These are phyloP conservation scores for Aegilops speltoides DNA, from an alignment of 176 grass and related monocot genomes.

Conservation along the genomic window DNA sequence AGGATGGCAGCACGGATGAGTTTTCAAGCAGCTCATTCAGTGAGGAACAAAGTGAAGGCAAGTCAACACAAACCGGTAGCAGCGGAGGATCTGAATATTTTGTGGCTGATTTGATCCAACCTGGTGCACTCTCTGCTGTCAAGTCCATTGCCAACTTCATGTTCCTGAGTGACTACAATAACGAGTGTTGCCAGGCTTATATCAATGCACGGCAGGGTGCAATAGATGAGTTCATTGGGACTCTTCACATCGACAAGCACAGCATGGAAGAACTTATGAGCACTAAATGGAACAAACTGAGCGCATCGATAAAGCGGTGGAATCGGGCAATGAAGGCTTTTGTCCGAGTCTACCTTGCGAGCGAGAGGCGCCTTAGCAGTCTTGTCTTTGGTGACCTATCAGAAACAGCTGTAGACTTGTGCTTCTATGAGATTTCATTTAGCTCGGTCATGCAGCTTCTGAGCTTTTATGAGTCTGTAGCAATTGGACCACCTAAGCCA, in stretches of 20 bases:
- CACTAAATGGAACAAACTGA: constrained; percentile 64
- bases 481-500: constrained; percentile 58
- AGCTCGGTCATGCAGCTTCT: constrained; percentile 69
- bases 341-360: constrained; percentile 70
- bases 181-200: constrained; percentile 79
- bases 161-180: constrained; percentile 67
- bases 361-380: constrained; percentile 72
- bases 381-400: constrained; percentile 73
- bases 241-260: constrained; percentile 60
- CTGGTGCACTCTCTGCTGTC: constrained; percentile 64
- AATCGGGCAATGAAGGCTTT: constrained; percentile 65
- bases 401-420: constrained; percentile 49
- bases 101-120: constrained; percentile 69
- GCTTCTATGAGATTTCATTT: constrained; percentile 88
- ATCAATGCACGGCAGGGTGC: constrained; percentile 63
- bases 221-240: constrained; percentile 61
- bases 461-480: constrained; percentile 57
- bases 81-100: constrained; percentile 44
- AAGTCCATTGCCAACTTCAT: constrained; percentile 83
- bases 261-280: constrained; percentile 70
- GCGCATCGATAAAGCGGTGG: constrained; percentile 64
- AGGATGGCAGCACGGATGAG: constrained; percentile 58
- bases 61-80: constrained; percentile 37
- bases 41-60: constrained; percentile 65
- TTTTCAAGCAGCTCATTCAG: constrained; percentile 80